Percentiles rank a stretch among this genome's conserved stretches.
Evolutionary conservation across 2,329 filamentous ascomycete genomes (phyloP).

Genomic region (Fusarium chaquense): DNA sequence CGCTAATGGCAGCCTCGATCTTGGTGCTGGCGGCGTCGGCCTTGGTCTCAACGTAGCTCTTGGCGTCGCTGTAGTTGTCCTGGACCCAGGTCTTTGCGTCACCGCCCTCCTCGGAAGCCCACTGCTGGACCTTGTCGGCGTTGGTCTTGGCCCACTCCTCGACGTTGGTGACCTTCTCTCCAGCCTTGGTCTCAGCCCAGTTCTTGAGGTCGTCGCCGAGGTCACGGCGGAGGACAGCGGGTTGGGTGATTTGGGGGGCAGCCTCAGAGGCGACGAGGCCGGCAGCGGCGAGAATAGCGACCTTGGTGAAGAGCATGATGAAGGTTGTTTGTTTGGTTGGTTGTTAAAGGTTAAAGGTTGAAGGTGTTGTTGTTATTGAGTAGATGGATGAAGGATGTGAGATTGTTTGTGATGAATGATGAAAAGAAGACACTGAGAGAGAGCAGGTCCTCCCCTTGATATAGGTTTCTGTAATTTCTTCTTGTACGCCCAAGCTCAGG

Average conservation of each 20-base stretch:
- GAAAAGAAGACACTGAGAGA: not conserved
- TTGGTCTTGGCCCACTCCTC: slow-evolving; percentile 29
- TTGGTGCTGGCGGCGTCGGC: slow-evolving; percentile 25
- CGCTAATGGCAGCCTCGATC: slow-evolving; percentile 18
- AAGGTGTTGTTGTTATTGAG: not conserved
- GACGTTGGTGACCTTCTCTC: slow-evolving; percentile 14
- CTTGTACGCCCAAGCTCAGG: slow-evolving; percentile 3
- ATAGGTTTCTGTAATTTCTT: slow-evolving; percentile 22
- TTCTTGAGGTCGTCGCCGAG: slow-evolving; percentile 35
- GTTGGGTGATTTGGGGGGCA: slow-evolving; percentile 27
- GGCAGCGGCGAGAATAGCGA: slow-evolving; percentile 40
- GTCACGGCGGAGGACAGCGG: slow-evolving; percentile 33
- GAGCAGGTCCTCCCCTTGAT: slow-evolving; percentile 25
- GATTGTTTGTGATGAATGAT: not conserved
- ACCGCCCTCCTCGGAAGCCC: slow-evolving; percentile 18
- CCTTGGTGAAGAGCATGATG: slow-evolving; percentile 45
- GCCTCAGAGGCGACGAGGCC: slow-evolving; percentile 38
- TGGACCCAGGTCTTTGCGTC: slow-evolving; percentile 21
- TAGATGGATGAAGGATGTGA: not conserved
- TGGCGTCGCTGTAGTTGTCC: slow-evolving; percentile 11
- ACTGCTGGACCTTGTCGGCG: slow-evolving; percentile 17
- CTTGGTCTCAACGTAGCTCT: not conserved
- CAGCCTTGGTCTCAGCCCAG: slow-evolving; percentile 27
- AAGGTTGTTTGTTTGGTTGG: not conserved
- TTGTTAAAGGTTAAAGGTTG: not conserved